Conservation (phyloP, 768 basidiomycete species). For the Tricholoma saponaceum region DNA sequence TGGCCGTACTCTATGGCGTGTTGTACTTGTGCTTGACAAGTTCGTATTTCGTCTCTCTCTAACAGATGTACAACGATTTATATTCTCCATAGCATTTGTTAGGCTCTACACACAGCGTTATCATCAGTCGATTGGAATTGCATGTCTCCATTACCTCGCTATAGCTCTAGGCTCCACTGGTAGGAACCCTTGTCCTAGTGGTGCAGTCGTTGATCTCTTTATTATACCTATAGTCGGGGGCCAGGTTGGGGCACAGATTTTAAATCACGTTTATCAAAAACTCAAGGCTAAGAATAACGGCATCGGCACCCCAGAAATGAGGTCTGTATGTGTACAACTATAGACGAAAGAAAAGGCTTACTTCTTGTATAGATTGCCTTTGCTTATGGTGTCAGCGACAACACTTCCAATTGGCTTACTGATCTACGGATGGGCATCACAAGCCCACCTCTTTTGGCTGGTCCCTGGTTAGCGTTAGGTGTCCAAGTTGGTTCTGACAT, state of each 20-base stretch:
- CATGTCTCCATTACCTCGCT: slow-evolving; percentile 60
- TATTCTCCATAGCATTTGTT: slow-evolving; percentile 40
- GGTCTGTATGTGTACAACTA: slow-evolving; percentile 21
- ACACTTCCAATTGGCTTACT: slow-evolving; percentile 57
- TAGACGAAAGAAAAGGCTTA: background rate
- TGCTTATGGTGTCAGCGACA: slow-evolving; percentile 46
- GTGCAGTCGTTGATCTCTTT: background rate
- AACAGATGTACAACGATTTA: background rate
- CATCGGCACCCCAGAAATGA: slow-evolving; percentile 51
- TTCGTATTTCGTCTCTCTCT: slow-evolving; percentile 18
- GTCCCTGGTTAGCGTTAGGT: slow-evolving; percentile 39
- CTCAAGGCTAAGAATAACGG: slow-evolving; percentile 45
- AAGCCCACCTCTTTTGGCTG: slow-evolving; percentile 52
- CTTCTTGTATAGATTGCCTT: slow-evolving; percentile 21
- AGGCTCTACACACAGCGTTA: slow-evolving; percentile 49
- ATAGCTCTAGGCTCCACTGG: slow-evolving; percentile 47
- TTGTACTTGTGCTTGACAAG: slow-evolving; percentile 39
- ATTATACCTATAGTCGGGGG: slow-evolving; percentile 26
- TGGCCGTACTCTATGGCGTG: slow-evolving; percentile 55
- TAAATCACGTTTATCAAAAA: slow-evolving; percentile 45
- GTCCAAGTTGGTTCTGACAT: background rate
- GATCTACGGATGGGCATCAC: slow-evolving; percentile 59
- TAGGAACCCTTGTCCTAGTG: slow-evolving; percentile 28
- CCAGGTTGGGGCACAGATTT: slow-evolving; percentile 34
- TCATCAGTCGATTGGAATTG: slow-evolving; percentile 43